Evolutionary conservation across 2,329 filamentous ascomycete genomes (phyloP).

Genomic region (Microcera coccophila): DNA sequence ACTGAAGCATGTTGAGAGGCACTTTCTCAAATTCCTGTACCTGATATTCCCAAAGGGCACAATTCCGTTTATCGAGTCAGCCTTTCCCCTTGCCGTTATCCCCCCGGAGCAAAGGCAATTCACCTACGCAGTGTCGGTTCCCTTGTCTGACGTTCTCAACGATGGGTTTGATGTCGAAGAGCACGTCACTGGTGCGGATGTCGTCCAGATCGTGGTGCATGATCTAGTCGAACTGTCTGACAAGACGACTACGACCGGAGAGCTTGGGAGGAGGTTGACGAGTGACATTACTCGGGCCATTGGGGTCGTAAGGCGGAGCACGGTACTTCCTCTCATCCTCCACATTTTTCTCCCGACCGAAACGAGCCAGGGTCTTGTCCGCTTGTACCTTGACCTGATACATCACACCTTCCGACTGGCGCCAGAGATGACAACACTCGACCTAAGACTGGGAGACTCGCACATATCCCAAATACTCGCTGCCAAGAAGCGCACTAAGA

Average conservation of each 20-base stretch:
- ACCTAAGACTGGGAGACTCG: slow-evolving; percentile 53
- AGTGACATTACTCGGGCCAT: slow-evolving; percentile 55
- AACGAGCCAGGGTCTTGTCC: slow-evolving; percentile 18
- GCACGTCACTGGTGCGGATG: slow-evolving; percentile 63
- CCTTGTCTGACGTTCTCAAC: slow-evolving; percentile 53
- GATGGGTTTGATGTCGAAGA: slow-evolving; percentile 58
- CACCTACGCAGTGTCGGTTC: slow-evolving; percentile 64
- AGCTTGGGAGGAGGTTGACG: slow-evolving; percentile 33
- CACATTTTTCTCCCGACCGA: slow-evolving; percentile 40
- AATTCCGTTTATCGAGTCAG: slow-evolving; percentile 58
- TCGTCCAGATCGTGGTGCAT: slow-evolving; percentile 57
- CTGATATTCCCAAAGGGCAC: slow-evolving; percentile 53
- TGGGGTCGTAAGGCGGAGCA: slow-evolving; percentile 58
- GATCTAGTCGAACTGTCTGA: slow-evolving; percentile 14
- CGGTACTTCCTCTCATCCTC: slow-evolving; percentile 56
- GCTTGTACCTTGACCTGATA: slow-evolving; percentile 52
- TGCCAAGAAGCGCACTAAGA: slow-evolving; percentile 52
- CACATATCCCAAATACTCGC: slow-evolving; percentile 48
- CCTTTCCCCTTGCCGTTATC: slow-evolving; percentile 61
- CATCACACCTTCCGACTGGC: slow-evolving; percentile 58
- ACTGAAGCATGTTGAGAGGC: slow-evolving; percentile 63
- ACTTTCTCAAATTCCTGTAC: slow-evolving; percentile 66
- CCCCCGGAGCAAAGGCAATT: slow-evolving; percentile 58
- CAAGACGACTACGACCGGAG: slow-evolving; percentile 12
- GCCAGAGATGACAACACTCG: slow-evolving; percentile 60